Base-by-base conservation (phyloP, 345 rosid genomes). In the Syzygium aromaticum region DNA sequence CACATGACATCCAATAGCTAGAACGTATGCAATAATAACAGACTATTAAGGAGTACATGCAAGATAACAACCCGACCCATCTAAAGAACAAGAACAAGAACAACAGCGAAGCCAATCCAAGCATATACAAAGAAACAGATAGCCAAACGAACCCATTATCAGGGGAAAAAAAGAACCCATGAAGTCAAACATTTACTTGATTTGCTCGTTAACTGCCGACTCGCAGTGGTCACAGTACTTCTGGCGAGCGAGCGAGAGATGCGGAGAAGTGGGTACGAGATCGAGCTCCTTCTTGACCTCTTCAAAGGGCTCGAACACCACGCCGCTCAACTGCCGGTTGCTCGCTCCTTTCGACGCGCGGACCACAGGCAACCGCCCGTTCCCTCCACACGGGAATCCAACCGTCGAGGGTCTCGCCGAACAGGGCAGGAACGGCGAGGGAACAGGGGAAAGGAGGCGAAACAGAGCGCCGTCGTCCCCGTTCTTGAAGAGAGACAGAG, bases 171-270 rank as follows among this genome's bases (percentile, higher is more conserved):
- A 64, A 8, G 8, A 61, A 43, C 8, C 43, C 8, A 46, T 2
- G n/a, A 63, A 63, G 27, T 43, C 57, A 51, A 86, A 54, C 54
- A 89, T 90, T 73, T 77, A 94, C 99, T 95, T 96, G 94, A 96
- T 96, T 93, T 96, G 98, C 89, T 93, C 95, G 87, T 95, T 96
- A 25, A 96, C 87, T 12, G 96, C 96, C 40, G 96, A 89, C 88
- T 94, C 96, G 86, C 95, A 93, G 25, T 92, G 94, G 6, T 92
- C 94, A 0, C 85, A 21, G 86, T 90, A 95, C 51, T 64, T 87
- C 11, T 96, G 98, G 77, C 97, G 97, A 84, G 96, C 98, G 52
- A 96, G 95, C 86, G 97, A 95, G 56, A 78, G 88, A 2, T 92
- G 90, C 17, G 96, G 93, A 9, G 90, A 77, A 10, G 88, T 67